phyloP scores from a whole-genome alignment of 192 early-diverging fungal species.

The Ambispora gerdemannii region DNA sequence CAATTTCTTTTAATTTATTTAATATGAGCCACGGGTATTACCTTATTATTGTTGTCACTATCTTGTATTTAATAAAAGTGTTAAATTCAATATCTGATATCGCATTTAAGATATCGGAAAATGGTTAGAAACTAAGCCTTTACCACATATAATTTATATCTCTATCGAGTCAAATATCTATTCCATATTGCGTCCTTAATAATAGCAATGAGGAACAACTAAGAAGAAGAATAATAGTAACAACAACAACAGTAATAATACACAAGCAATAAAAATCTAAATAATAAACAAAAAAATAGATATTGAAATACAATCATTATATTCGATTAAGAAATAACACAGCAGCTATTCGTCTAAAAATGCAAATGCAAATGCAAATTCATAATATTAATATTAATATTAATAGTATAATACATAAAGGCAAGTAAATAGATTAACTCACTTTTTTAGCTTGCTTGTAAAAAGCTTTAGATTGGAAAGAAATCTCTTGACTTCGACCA shows the following conservation, averaged over 20 bases:
- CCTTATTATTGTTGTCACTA: too few relatives aligned
- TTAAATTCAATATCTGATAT: too few relatives aligned
- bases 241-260: background rate
- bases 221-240: background rate
- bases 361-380: background rate
- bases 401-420: background rate
- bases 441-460: constrained; percentile 92
- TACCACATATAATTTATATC: too few relatives aligned
- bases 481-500: constrained; percentile 76
- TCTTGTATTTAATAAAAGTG: too few relatives aligned
- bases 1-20: too few relatives aligned
- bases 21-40: too few relatives aligned
- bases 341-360: constrained; percentile 27
- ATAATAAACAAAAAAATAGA: too few relatives aligned
- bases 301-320: too few relatives aligned
- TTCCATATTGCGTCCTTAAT: background rate
- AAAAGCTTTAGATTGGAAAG: constrained; percentile 90
- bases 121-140: too few relatives aligned
- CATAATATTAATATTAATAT: background rate
- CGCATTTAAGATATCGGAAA: too few relatives aligned
- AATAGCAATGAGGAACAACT: background rate
- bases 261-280: too few relatives aligned
- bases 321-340: constrained; percentile 22
- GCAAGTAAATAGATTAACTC: constrained; percentile 30
- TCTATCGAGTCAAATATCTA: constrained; percentile 2